Percentiles rank a stretch among this genome's conserved stretches.
Evolutionary conservation across 106 monocot species (phyloP).

Genomic region (Dactylorhiza incarnata): DNA sequence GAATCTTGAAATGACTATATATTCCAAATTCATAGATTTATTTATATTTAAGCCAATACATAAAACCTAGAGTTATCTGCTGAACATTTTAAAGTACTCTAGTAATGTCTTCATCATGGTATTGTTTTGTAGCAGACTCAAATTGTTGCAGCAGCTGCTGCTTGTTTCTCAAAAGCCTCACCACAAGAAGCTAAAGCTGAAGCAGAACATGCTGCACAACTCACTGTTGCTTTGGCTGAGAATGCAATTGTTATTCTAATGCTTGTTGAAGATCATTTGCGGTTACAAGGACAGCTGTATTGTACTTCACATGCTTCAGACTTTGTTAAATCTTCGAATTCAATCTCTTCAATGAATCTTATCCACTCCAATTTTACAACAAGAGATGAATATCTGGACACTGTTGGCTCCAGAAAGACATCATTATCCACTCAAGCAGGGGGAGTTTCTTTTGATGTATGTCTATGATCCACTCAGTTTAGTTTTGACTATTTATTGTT

Average conservation of each 20-base stretch:
- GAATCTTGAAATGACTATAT: not conserved
- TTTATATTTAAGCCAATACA: not conserved
- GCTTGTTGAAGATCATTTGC: conserved; percentile 97
- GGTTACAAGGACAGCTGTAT: conserved; percentile 70
- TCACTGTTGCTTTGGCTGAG: conserved; percentile 92
- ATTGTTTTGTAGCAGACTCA: conserved; percentile 74
- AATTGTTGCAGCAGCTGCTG: conserved; percentile 96
- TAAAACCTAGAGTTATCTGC: not conserved
- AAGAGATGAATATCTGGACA: conserved; percentile 36
- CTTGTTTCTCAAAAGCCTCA: conserved; percentile 87
- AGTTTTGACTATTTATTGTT: not conserved
- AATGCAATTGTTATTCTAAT: conserved; percentile 94
- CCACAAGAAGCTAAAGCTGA: conserved; percentile 75
- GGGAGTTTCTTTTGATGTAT: conserved; percentile 86
- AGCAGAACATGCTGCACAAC: conserved; percentile 83
- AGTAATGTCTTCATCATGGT: conserved; percentile 33
- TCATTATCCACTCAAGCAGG: conserved; percentile 59
- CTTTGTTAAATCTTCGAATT: conserved; percentile 27
- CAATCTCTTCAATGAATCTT: conserved; percentile 22
- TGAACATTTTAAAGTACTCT: conserved; percentile 2
- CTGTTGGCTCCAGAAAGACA: conserved; percentile 23
- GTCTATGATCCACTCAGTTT: conserved; percentile 16
- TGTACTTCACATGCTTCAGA: conserved; percentile 30
- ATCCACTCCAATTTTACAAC: conserved; percentile 47
- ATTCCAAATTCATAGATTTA: not conserved